These are phyloP conservation scores for Helicocarpus griseus DNA, from an alignment of 2,329 filamentous ascomycete genomes.

Conservation along the genomic window DNA sequence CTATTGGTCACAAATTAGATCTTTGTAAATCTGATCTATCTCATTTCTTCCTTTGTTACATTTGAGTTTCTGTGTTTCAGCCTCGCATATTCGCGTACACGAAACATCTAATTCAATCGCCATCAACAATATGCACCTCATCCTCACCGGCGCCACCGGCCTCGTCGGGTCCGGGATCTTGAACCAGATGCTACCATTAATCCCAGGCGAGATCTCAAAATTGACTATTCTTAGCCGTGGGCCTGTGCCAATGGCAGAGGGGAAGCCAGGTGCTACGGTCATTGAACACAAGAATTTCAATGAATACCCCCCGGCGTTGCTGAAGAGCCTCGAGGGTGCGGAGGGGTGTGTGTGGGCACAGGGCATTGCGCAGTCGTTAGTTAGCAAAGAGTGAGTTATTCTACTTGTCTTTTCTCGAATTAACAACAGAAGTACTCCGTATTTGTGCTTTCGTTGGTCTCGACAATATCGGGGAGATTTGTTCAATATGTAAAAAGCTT, in stretches of 20 bases:
- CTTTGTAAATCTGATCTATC: background rate
- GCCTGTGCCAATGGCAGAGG: conserved; percentile 53
- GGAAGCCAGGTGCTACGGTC: conserved; percentile 43
- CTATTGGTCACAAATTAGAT: background rate
- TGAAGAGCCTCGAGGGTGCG: conserved; percentile 54
- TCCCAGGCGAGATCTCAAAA: conserved; percentile 44
- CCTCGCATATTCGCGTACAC: too few species aligned
- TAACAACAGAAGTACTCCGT: too few species aligned
- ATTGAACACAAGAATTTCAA: conserved; percentile 60
- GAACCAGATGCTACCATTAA: conserved; percentile 46
- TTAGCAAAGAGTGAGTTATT: conserved; percentile 46
- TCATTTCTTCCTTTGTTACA: too few species aligned
- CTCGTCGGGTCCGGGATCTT: conserved; percentile 54
- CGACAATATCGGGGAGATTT: background rate
- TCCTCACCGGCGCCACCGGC: conserved; percentile 60
- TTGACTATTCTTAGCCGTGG: conserved; percentile 60
- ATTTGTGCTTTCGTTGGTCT: background rate
- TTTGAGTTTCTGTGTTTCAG: background rate
- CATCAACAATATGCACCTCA: conserved; percentile 31
- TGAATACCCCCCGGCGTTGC: conserved; percentile 47
- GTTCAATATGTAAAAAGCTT: conserved; percentile 8
- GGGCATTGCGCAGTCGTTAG: conserved; percentile 53
- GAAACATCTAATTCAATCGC: background rate
- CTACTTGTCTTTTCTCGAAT: conserved; percentile 19
- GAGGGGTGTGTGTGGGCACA: conserved; percentile 65